These are phyloP conservation scores for Hypoxylon sp. DNA, from an alignment of 2,329 filamentous ascomycete genomes.

Conservation along the genomic window DNA sequence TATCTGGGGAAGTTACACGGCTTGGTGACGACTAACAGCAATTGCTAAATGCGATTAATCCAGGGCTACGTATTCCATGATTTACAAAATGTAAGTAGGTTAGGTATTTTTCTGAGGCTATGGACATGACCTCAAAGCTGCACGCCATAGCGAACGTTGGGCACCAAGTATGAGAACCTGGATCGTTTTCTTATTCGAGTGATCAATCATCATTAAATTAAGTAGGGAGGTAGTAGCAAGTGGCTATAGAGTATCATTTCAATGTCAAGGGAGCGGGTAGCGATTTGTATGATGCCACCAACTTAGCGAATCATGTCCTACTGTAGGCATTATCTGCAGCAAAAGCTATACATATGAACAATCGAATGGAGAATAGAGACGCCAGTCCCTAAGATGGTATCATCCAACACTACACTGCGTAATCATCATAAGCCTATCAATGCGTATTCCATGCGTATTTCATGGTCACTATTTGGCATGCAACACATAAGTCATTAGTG, in stretches of 20 bases:
- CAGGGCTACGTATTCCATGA: background rate
- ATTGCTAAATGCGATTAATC: background rate
- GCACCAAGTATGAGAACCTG: conserved; percentile 13
- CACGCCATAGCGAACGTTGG: conserved; percentile 15
- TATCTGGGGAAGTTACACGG: background rate
- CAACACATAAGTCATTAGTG: conserved; percentile 14
- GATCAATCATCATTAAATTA: background rate
- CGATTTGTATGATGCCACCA: conserved; percentile 5
- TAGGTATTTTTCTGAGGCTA: no score
- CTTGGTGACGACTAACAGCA: background rate
- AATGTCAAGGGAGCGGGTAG: conserved; percentile 3
- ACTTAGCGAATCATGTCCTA: conserved; percentile 14
- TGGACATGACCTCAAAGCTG: conserved; percentile 3
- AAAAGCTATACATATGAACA: conserved; percentile 21
- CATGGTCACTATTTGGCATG: conserved; percentile 1
- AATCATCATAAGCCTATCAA: conserved; percentile 32
- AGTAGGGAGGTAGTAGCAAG: conserved; percentile 8
- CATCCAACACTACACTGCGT: conserved; percentile 28
- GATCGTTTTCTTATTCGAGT: background rate
- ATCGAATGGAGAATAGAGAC: conserved; percentile 14
- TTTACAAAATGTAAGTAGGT: background rate
- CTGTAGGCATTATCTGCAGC: conserved; percentile 14
- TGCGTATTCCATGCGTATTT: conserved; percentile 11
- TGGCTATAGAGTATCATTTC: conserved; percentile 20
- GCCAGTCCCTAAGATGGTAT: conserved; percentile 31